Evolutionary conservation across 768 basidiomycete species (phyloP).

Genomic region (Lentinula edodes): DNA sequence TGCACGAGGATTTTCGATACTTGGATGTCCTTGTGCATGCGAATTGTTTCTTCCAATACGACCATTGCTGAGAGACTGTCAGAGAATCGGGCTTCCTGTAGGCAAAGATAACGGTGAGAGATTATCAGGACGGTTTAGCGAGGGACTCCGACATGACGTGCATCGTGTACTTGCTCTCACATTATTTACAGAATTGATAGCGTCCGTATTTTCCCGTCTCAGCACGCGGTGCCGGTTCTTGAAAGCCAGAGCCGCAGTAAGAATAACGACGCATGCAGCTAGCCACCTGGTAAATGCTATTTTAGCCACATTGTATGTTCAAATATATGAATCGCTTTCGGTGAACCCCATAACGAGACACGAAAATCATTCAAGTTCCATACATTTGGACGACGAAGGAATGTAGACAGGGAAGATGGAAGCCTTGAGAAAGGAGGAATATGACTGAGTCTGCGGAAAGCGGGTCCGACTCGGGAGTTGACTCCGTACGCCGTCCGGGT

Average conservation of each 20-base stretch:
- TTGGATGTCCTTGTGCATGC: slow-evolving; percentile 18
- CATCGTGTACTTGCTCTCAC: not conserved
- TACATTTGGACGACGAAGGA: not conserved
- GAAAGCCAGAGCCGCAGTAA: not conserved
- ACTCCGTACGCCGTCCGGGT: too few species aligned
- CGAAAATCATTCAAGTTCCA: not conserved
- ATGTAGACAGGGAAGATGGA: too few species aligned
- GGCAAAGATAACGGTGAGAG: not conserved
- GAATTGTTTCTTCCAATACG: not conserved
- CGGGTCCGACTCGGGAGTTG: too few species aligned
- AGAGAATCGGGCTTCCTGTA: not conserved
- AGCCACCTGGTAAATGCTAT: not conserved
- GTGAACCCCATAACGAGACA: not conserved
- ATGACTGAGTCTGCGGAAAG: too few species aligned
- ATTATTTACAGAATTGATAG: not conserved
- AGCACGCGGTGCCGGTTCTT: not conserved
- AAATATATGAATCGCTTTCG: not conserved
- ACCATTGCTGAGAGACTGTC: not conserved
- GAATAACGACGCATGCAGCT: not conserved
- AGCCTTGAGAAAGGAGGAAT: too few species aligned
- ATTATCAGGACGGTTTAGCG: not conserved
- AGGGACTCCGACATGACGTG: not conserved
- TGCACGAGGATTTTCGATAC: slow-evolving; percentile 60
- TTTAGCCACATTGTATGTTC: not conserved
- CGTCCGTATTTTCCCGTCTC: not conserved